These are phyloP conservation scores for Triangularia verruculosa DNA, from an alignment of 2,329 filamentous ascomycete genomes.

Conservation along the genomic window DNA sequence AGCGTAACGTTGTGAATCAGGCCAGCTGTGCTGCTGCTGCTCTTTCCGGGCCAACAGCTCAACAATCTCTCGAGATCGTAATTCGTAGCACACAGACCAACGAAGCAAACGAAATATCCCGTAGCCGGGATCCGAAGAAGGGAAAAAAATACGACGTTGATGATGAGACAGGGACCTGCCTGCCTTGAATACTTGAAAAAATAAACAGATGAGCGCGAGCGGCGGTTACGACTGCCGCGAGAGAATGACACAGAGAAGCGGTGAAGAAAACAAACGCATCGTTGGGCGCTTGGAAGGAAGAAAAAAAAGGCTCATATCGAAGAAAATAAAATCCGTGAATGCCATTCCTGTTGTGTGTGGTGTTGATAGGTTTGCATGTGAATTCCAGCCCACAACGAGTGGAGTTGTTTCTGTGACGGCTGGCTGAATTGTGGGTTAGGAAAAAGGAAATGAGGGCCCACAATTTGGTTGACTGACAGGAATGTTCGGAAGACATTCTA, in stretches of 20 bases:
- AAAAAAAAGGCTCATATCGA: neutral
- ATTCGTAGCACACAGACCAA: neutral
- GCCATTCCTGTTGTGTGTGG: neutral
- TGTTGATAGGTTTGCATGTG: neutral
- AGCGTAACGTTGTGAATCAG: neutral
- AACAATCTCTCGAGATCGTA: neutral
- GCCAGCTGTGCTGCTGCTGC: too few species aligned
- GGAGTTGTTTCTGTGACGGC: neutral
- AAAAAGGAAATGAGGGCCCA: neutral
- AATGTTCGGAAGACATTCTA: neutral
- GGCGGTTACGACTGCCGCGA: neutral
- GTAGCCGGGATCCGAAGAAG: neutral
- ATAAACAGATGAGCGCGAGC: neutral
- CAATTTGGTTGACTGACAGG: neutral
- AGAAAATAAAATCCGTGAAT: neutral
- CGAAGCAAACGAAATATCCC: neutral
- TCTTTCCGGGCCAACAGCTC: too few species aligned
- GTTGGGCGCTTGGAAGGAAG: neutral
- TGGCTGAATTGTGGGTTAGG: neutral
- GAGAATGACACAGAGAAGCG: neutral
- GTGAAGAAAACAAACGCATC: neutral
- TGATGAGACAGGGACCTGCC: neutral
- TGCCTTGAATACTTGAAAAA: neutral
- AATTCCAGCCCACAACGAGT: neutral
- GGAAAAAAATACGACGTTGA: neutral